phyloP scores from a whole-genome alignment of 225 moss, liverwort and hornwort genomes.

The Bryum argenteum region DNA sequence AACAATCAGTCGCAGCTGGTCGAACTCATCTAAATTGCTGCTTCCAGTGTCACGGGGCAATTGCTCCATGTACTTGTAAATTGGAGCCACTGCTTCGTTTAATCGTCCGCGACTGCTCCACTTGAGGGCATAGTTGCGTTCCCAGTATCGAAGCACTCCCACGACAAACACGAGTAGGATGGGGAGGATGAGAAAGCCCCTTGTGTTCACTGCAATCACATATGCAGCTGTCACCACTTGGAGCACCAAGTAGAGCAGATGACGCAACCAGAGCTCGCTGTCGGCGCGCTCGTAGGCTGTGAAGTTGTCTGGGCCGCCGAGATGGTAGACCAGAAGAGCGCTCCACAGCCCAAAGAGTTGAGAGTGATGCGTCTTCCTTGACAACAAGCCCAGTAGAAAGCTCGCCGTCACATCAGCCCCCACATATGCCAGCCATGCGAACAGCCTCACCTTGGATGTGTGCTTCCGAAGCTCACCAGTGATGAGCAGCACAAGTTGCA shows the following conservation, averaged over 20 bases:
- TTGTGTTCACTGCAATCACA: slow-evolving; percentile 15
- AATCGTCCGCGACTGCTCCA: background rate
- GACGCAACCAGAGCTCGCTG: slow-evolving; percentile 21
- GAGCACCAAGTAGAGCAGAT: slow-evolving; percentile 4
- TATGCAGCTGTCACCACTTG: slow-evolving; percentile 15
- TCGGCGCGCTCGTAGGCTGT: slow-evolving; percentile 27
- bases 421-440: slow-evolving; percentile 32
- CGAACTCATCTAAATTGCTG: no score
- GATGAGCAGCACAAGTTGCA: background rate
- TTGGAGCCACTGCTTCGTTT: background rate
- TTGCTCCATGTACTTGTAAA: background rate
- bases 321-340: slow-evolving; percentile 24
- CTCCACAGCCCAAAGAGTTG: slow-evolving; percentile 20
- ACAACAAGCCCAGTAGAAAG: slow-evolving; percentile 17
- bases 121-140: background rate
- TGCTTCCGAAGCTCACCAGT: slow-evolving; percentile 29
- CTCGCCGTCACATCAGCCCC: slow-evolving; percentile 13
- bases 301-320: slow-evolving; percentile 30
- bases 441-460: background rate
- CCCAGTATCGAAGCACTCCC: slow-evolving; percentile 2
- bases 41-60: no score
- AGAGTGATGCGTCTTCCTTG: background rate
- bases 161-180: slow-evolving; percentile 16
- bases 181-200: slow-evolving; percentile 8
- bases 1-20: no score